phyloP scores from a whole-genome alignment of 1,139 yeast species.

The Ogataea hybrid region DNA sequence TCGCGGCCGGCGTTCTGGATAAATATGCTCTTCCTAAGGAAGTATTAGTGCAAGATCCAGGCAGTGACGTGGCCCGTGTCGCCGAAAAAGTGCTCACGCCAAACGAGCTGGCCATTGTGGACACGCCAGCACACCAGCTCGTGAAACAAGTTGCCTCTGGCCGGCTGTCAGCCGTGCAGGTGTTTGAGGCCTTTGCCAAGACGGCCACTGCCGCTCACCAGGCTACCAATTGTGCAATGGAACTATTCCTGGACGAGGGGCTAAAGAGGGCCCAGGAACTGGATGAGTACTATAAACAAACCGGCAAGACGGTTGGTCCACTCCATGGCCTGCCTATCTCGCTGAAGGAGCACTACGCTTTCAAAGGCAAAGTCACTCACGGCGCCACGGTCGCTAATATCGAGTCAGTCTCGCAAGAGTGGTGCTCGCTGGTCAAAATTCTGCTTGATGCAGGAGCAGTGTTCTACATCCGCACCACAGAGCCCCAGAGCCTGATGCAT shows the following conservation, averaged over 20 bases:
- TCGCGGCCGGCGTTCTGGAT: conserved; percentile 22
- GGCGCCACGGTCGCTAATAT: conserved; percentile 54
- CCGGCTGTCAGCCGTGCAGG: conserved; percentile 42
- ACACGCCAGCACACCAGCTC: conserved; percentile 36
- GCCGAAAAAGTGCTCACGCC: conserved; percentile 26
- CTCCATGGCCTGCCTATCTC: conserved; percentile 53
- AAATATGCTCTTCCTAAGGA: conserved; percentile 25
- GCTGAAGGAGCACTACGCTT: conserved; percentile 63
- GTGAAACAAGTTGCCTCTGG: conserved; percentile 35
- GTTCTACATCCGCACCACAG: conserved; percentile 48
- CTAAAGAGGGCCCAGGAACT: conserved; percentile 25
- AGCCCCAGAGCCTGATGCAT: conserved; percentile 42
- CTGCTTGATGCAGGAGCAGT: conserved; percentile 49
- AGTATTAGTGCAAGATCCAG: conserved; percentile 21
- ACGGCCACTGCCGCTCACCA: conserved; percentile 49
- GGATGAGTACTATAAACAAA: conserved; percentile 36
- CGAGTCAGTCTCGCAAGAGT: conserved; percentile 43
- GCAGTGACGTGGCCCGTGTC: conserved; percentile 34
- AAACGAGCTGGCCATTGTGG: conserved; percentile 35
- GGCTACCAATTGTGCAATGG: conserved; percentile 53
- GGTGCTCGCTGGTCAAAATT: conserved; percentile 45
- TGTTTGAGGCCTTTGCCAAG: conserved; percentile 50
- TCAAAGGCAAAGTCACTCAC: conserved; percentile 50
- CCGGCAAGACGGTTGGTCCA: conserved; percentile 44
- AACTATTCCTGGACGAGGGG: conserved; percentile 49